A percentile compares a stretch with the other conserved stretches of the same genome.
These are phyloP conservation scores for Entomortierella parvispora DNA, from an alignment of 192 early-diverging fungal genomes.

Conservation along the genomic window DNA sequence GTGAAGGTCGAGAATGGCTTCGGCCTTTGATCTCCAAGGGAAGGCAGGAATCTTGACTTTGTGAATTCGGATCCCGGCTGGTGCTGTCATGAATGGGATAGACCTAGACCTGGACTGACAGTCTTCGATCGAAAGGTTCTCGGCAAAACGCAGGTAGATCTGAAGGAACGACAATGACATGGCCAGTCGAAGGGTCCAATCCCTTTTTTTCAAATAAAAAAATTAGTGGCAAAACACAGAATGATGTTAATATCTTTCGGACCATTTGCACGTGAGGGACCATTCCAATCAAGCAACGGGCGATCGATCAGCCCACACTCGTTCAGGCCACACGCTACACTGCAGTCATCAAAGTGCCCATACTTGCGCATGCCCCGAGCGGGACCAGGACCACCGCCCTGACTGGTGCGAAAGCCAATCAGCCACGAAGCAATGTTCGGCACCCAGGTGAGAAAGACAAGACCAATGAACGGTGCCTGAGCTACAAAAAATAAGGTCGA, in stretches of 20 bases:
- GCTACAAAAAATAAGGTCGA: slow-evolving; percentile 30
- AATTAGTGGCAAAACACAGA: background rate
- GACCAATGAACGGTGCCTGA: slow-evolving; percentile 5
- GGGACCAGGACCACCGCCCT: slow-evolving; percentile 18
- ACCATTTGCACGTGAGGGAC: background rate
- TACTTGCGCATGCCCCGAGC: slow-evolving; percentile 36
- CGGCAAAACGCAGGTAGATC: slow-evolving; percentile 16
- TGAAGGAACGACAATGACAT: slow-evolving; percentile 24
- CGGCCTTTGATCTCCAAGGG: slow-evolving; percentile 26
- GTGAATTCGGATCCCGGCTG: slow-evolving; percentile 15
- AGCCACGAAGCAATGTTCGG: slow-evolving; percentile 16
- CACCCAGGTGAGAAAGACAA: slow-evolving; percentile 15
- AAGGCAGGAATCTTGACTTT: slow-evolving; percentile 31
- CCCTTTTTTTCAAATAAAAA: slow-evolving; percentile 7
- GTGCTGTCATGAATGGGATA: slow-evolving; percentile 45
- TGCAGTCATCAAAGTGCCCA: too few species aligned
- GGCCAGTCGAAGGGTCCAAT: slow-evolving; percentile 16
- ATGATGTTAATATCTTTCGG: background rate
- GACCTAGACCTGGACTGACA: slow-evolving; percentile 34
- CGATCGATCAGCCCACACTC: background rate
- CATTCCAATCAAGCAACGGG: background rate
- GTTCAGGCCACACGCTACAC: too few species aligned
- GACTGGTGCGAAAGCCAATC: slow-evolving; percentile 18
- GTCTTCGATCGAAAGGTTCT: slow-evolving; percentile 24
- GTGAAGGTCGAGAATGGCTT: slow-evolving; percentile 16